These are phyloP conservation scores for Umbelopsis sp. DNA, from an alignment of 192 early-diverging fungal species.

Conservation along the genomic window DNA sequence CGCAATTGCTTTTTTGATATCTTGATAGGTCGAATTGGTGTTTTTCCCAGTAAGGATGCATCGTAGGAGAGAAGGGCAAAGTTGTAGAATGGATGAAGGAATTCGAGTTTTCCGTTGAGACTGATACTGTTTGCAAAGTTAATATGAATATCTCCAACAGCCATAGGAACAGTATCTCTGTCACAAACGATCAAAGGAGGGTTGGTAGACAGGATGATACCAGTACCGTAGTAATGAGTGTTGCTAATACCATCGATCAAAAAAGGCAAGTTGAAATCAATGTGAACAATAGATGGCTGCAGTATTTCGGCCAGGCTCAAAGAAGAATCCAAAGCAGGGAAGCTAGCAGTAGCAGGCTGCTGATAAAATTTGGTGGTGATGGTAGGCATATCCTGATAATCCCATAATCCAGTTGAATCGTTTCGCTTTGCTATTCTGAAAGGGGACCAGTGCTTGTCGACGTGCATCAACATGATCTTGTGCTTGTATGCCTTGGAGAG, in stretches of 20 bases:
- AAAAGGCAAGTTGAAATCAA: constrained; percentile 80
- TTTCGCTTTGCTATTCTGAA: constrained; percentile 79
- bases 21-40: constrained; percentile 61
- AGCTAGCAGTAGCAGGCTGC: constrained; percentile 67
- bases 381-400: constrained; percentile 63
- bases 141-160: constrained; percentile 72
- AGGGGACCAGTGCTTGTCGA: constrained; percentile 83
- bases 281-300: constrained; percentile 73
- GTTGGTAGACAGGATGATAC: constrained; percentile 76
- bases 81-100: constrained; percentile 88
- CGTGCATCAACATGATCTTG: constrained; percentile 76
- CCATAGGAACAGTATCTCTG: constrained; percentile 79
- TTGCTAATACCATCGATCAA: constrained; percentile 70
- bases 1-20: constrained; percentile 53
- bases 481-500: constrained; percentile 79
- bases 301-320: constrained; percentile 66
- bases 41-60: constrained; percentile 61
- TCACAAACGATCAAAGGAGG: constrained; percentile 80
- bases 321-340: constrained; percentile 63
- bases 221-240: constrained; percentile 68
- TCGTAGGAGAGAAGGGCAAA: constrained; percentile 86
- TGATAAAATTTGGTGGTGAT: constrained; percentile 46
- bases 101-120: constrained; percentile 79
- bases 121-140: constrained; percentile 83
- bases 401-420: constrained; percentile 80